These are phyloP conservation scores for Ganoderma sp. DNA, from an alignment of 1,284 basidiomycete genomes.

Conservation along the genomic window DNA sequence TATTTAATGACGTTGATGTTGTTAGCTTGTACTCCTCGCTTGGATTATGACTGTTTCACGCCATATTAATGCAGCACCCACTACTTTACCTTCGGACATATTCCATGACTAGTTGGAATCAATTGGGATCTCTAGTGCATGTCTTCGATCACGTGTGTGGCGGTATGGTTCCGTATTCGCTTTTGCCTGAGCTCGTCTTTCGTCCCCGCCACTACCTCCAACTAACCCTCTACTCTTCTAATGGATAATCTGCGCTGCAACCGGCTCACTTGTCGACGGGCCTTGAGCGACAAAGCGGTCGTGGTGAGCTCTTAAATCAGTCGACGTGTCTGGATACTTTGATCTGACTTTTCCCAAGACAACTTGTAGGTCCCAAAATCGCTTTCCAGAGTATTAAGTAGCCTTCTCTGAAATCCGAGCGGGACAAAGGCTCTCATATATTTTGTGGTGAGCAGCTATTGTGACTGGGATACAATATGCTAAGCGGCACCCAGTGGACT, in stretches of 20 bases:
- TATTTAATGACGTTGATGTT: conserved; percentile 34
- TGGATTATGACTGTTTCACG: conserved; percentile 19
- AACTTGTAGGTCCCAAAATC: conserved; percentile 40
- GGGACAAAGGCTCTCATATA: conserved; percentile 71
- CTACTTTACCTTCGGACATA: background rate
- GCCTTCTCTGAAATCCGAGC: conserved; percentile 7
- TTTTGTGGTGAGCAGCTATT: conserved; percentile 66
- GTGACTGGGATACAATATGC: background rate
- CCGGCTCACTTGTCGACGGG: conserved; percentile 68
- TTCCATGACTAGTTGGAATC: background rate
- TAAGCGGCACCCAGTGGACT: conserved; percentile 60
- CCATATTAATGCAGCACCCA: background rate
- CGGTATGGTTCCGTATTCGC: conserved; percentile 3
- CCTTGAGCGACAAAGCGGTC: conserved; percentile 76
- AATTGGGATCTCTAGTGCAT: background rate
- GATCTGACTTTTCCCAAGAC: conserved; percentile 32
- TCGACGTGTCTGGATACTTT: background rate
- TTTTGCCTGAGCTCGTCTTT: background rate
- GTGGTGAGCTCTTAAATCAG: conserved; percentile 58
- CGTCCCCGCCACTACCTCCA: background rate
- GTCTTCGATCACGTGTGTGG: conserved; percentile 15
- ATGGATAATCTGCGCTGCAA: conserved; percentile 71
- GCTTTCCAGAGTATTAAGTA: conserved; percentile 2
- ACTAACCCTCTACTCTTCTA: background rate
- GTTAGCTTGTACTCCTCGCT: conserved; percentile 30